Conservation (phyloP, 495 filamentous ascomycete species). For the Aspergillus cavernicola region DNA sequence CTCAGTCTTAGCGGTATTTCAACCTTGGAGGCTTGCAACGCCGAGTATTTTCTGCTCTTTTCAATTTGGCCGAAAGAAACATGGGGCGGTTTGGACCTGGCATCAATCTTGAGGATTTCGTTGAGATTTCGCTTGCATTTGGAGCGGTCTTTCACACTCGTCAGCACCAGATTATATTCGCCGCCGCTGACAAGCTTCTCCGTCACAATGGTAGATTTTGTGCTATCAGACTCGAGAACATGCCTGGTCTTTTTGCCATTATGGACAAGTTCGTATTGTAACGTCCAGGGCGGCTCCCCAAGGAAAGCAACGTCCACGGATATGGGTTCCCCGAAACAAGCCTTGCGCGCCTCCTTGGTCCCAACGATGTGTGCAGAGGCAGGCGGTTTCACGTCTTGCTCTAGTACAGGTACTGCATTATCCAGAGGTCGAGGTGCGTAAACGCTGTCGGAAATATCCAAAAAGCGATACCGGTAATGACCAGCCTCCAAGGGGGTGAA, state of each 20-base stretch:
- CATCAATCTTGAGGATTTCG: conserved; percentile 75
- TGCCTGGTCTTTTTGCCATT: conserved; percentile 74
- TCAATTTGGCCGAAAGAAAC: conserved; percentile 81
- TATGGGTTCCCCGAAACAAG: conserved; percentile 79
- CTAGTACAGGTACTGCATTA: conserved; percentile 56
- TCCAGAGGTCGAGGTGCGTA: conserved; percentile 56
- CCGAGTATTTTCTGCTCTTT: conserved; percentile 63
- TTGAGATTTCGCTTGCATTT: conserved; percentile 81
- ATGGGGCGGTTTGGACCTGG: conserved; percentile 80
- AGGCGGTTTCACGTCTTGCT: conserved; percentile 89
- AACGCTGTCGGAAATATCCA: conserved; percentile 71
- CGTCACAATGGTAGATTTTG: conserved; percentile 66
- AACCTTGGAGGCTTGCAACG: conserved; percentile 69
- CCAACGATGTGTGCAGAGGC: conserved; percentile 72
- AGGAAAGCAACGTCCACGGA: conserved; percentile 66
- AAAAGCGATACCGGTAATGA: conserved; percentile 81
- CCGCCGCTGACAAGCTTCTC: conserved; percentile 70
- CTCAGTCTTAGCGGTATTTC: conserved; percentile 77
- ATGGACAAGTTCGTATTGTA: conserved; percentile 94
- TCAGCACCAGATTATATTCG: conserved; percentile 79
- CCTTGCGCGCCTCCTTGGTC: conserved; percentile 47
- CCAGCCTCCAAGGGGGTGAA: conserved; percentile 80
- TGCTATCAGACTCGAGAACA: conserved; percentile 56
- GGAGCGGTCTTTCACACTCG: conserved; percentile 77
- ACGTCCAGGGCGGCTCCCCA: conserved; percentile 79